Evolutionary conservation across 805 yeast species (phyloP), one percentile per base, ranked within the genome.

Genomic region (Saturnispora saitoi): DNA sequence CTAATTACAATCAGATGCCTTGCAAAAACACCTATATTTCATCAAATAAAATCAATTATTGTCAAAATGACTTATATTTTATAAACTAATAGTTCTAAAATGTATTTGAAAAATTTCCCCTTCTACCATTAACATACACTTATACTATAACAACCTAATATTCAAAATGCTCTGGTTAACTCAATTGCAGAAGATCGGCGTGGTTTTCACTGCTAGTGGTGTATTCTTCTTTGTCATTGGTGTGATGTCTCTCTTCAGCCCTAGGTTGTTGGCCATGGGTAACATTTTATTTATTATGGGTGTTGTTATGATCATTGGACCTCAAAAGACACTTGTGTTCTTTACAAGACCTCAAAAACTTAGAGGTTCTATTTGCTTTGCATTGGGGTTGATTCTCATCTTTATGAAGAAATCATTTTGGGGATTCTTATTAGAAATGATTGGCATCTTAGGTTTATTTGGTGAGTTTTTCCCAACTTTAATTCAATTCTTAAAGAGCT

Each of bases 381-480:
- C 70, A 3, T 47, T 78, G 5, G 99, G 99, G 1, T 80, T 93
- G 12, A 46, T 82, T 12, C 67, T 91, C 55, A 91, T 93, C 47
- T 69, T 91, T 49, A 58, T 78, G 57, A 85, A 84, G 59, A 75
- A 83, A 69, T 79, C 97, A 1, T 86, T 93, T 60, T 58, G 82
- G 24, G 99, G 99, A 8, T 91, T 93, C 60, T 62, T 83, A 2
- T 68, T 91, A 36, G 99, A 91, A 64, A 77, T 83, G 45, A 70
- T 90, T 53, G 99, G 99, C n/a, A 87, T 91, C 24, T 67, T 91
- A 51, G 90, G 87, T 7, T 70, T 91, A 32, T 91, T 93, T 68
- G 99, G 68, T 32, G 98, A 93, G 66, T 90, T 93, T 65, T 86
- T 91, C 60, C 88, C 95, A 24, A 86, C 95, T 11, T 81, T 93